Evolutionary conservation across 2,329 filamentous ascomycete genomes (phyloP), one percentile per base, ranked within the genome.

Genomic region (Xylaria polymorpha): DNA sequence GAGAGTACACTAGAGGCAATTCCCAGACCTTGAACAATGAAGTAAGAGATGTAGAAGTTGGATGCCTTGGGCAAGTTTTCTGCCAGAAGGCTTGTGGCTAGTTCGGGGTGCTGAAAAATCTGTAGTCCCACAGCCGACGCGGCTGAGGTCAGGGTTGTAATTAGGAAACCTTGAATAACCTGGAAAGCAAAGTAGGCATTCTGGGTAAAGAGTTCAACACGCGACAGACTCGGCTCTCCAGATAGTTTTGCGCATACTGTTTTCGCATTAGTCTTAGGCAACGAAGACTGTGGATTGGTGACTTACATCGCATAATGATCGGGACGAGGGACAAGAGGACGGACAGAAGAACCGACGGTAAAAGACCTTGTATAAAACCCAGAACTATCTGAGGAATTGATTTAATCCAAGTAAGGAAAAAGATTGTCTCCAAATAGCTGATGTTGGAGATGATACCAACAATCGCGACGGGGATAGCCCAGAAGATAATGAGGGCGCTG

Each of bases 1-100:
- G 97, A 85, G 5, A 98, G 81, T 1, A 92, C 87, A 56, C 90
- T 88, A 0, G 93, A 87, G 3, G 94, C 92, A 70, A 95, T 90
- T 1, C 91, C 91, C 67, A 98, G 81, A 41, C 95, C 97, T 80
- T 98, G 96, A 2, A 99, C 88, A 39, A 98, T 89, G 73, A 99
- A 97, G 82, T 98, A 99, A 0, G 92, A 93, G 22, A 98, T 91
- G 80, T 98, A 99, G 78, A 98, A 97, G 81, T 97, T 98, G 69
- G 94, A 94, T 0, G 94, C 90, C 65, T 88, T 90, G 20, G 96
- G 96, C 6, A 99, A 85, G 67, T 92, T 91, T 18, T 85, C 77
- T 0, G 94, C 91, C 4, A 97, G 85, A 46, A 97, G 81, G 0
- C 79, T 81, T 0, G 93, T 88, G 7, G 89, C 87, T 0, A 81